Evolutionary conservation across 2,329 filamentous ascomycete species (phyloP), one percentile per base, ranked within the genome.

Genomic region (Alternaria conjuncta): DNA sequence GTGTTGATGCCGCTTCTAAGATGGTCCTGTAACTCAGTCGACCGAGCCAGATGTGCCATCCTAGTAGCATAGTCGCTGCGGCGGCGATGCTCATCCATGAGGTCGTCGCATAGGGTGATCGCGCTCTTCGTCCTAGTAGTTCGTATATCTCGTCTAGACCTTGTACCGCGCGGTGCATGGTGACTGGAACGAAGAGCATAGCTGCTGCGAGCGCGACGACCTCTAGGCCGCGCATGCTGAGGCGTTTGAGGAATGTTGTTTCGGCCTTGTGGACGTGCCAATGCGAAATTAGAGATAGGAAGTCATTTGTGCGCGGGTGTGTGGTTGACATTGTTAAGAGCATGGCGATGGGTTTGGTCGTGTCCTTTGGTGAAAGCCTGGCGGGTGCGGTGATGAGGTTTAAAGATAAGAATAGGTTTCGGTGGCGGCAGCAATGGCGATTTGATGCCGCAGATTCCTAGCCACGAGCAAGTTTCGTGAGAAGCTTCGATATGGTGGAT

Each of bases 41-140:
- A 15, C 60, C 64, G 15, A 73, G 20, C 28, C 60, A 64, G 12
- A 60, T 41, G 45, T 71, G 68, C 71, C 72, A 75, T 6, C 21
- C 66, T 3, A 62, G 26, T 18, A 73, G 32, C 21, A 70, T 13
- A 10, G 57, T 25, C 4, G 28, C 21, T 3, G 66, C 67, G 5
- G 68, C 13, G 1, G 44, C 13, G 2, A 71, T 18, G 4, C 55
- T 61, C 12, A 41, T 4, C 61, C 56, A 64, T 2, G 58, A 21
- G 0, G 49, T 12, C 2, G 25, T 36, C 20, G 28, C 44, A 10
- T 69, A 70, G 3, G 65, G 63, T 15, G 71, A 72, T 20, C 55
- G 66, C 7, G 71, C 67, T 30, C 63, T 46, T 6, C 72, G 65
- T 2, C 66, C 65, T 3, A 71, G 26, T 8, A 67, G 20, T 10